phyloP scores from a whole-genome alignment of 1,284 basidiomycete species.

The Peniophora sp. region DNA sequence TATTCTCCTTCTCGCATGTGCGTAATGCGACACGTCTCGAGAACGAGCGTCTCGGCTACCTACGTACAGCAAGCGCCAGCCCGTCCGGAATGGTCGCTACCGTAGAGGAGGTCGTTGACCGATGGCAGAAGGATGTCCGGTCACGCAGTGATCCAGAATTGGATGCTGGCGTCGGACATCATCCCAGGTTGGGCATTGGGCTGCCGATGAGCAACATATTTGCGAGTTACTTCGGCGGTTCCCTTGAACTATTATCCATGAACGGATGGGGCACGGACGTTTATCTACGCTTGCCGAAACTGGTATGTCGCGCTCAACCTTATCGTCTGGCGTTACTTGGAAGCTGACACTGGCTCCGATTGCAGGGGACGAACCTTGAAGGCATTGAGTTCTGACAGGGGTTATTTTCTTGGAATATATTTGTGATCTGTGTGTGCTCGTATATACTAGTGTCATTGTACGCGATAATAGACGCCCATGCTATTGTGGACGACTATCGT shows the following conservation, averaged over 20 bases:
- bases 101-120: slow-evolving; percentile 62
- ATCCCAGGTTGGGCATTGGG: slow-evolving; percentile 68
- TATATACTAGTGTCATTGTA: no score
- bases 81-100: slow-evolving; percentile 64
- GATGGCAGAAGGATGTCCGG: slow-evolving; percentile 29
- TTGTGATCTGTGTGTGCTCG: no score
- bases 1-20: slow-evolving; percentile 78
- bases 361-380: slow-evolving; percentile 75
- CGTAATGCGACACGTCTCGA: slow-evolving; percentile 67
- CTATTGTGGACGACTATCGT: background rate
- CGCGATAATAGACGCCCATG: no score
- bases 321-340: background rate
- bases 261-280: slow-evolving; percentile 87
- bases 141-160: slow-evolving; percentile 29
- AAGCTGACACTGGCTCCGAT: slow-evolving; percentile 7
- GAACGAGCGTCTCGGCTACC: slow-evolving; percentile 58
- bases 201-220: slow-evolving; percentile 83
- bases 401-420: background rate
- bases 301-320: slow-evolving; percentile 39
- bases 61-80: slow-evolving; percentile 56
- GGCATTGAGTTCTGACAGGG: slow-evolving; percentile 58
- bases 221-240: slow-evolving; percentile 79
- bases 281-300: slow-evolving; percentile 72
- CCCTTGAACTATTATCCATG: slow-evolving; percentile 71
- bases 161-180: slow-evolving; percentile 40